These are phyloP conservation scores for Chondrus crispus DNA, from an alignment of 23 red algal species.

Conservation along the genomic window DNA sequence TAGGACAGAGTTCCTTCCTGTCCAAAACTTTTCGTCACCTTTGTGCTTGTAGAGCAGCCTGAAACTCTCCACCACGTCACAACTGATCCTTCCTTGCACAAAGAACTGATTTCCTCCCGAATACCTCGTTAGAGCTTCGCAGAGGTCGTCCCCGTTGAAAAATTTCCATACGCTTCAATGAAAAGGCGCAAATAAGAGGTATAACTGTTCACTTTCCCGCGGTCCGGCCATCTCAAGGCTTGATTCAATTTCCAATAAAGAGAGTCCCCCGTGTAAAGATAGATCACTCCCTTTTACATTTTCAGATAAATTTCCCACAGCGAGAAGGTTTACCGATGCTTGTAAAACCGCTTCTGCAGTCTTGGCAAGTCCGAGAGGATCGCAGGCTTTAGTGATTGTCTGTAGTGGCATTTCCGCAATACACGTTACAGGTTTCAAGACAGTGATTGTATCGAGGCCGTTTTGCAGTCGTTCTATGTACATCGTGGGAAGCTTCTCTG, in stretches of 20 bases:
- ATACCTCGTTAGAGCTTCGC: not conserved
- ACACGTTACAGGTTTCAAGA: not conserved
- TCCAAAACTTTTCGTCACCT: not conserved
- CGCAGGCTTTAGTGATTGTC: not conserved
- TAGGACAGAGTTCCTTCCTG: not conserved
- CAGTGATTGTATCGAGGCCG: not conserved
- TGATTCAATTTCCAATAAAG: constrained; percentile 1
- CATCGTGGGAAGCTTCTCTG: not conserved
- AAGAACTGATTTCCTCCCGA: not conserved
- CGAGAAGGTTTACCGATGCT: not conserved
- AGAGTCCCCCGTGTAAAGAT: not conserved
- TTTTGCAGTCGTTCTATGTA: constrained; percentile 9
- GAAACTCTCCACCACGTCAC: constrained; percentile 35
- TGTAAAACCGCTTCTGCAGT: not conserved
- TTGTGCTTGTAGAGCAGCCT: not conserved
- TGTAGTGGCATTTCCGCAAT: not conserved
- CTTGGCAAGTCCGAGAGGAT: not conserved
- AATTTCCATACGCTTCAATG: not conserved
- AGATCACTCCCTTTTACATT: not conserved
- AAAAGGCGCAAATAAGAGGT: not conserved
- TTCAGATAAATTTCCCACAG: not conserved
- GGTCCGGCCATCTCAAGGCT: not conserved
- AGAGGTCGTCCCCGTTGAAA: not conserved
- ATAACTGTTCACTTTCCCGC: not conserved
- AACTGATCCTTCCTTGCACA: not conserved